These are phyloP conservation scores for Penicillium fuscoglaucum DNA, from an alignment of 2,329 filamentous ascomycete genomes.

Conservation along the genomic window DNA sequence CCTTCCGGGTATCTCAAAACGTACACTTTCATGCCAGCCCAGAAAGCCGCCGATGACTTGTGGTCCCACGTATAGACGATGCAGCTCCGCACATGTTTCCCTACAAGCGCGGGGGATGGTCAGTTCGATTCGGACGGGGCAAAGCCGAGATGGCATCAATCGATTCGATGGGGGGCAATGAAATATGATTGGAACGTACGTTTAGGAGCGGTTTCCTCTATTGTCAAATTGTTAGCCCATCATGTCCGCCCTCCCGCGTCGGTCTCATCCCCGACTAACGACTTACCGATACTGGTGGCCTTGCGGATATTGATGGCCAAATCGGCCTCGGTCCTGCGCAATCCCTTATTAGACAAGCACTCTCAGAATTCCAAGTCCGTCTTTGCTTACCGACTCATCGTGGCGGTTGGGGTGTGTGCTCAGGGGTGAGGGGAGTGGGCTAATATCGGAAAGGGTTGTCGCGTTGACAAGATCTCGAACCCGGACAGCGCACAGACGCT, in stretches of 20 bases:
- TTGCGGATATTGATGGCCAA: conserved; percentile 67
- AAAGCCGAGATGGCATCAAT: conserved; percentile 11
- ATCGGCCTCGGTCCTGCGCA: conserved; percentile 60
- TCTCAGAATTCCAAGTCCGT: background rate
- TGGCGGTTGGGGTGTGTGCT: conserved; percentile 51
- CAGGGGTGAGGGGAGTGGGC: conserved; percentile 23
- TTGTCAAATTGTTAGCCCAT: conserved; percentile 21
- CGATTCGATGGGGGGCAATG: conserved; percentile 6
- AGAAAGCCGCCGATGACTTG: conserved; percentile 91
- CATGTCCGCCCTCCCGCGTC: conserved; percentile 3
- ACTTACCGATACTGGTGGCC: conserved; percentile 62
- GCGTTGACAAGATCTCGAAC: conserved; percentile 24
- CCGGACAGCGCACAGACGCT: conserved; percentile 23
- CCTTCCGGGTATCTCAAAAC: conserved; percentile 37
- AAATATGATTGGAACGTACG: conserved; percentile 45
- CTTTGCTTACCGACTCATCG: conserved; percentile 59
- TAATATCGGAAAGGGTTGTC: conserved; percentile 11
- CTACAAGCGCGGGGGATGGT: conserved; percentile 36
- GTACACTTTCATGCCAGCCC: conserved; percentile 97
- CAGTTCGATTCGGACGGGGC: conserved; percentile 3
- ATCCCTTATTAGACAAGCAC: conserved; percentile 5
- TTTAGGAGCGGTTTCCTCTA: conserved; percentile 67
- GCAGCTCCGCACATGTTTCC: conserved; percentile 94
- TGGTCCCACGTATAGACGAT: conserved; percentile 99
- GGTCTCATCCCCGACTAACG: conserved; percentile 4